phyloP scores from a whole-genome alignment of 768 basidiomycete species.

The Pleurotus giganteus region DNA sequence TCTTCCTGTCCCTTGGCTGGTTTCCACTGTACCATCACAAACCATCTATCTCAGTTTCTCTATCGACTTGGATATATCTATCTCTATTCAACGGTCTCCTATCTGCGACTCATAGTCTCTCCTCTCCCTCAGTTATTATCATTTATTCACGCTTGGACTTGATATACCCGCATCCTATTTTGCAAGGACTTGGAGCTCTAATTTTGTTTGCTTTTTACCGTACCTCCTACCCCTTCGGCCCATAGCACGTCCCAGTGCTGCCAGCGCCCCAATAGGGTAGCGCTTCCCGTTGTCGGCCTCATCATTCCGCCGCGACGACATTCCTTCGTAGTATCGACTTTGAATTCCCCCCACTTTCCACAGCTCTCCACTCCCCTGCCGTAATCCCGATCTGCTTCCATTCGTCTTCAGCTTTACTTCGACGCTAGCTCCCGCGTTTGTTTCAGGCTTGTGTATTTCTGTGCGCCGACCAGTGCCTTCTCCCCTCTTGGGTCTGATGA shows the following conservation, averaged over 20 bases:
- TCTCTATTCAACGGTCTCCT: not conserved
- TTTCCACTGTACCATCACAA: constrained; percentile 4
- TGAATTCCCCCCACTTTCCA: not conserved
- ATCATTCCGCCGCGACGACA: not conserved
- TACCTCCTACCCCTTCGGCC: not conserved
- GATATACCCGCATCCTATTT: constrained; percentile 2
- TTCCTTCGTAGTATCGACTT: not conserved
- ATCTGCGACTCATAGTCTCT: constrained; percentile 4
- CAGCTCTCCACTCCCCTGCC: not conserved
- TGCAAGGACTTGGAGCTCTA: not conserved
- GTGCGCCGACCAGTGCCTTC: not conserved
- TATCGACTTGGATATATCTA: not conserved
- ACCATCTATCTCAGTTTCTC: not conserved
- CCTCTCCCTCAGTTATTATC: constrained; percentile 8
- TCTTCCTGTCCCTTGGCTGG: not conserved
- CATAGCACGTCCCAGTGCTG: not conserved
- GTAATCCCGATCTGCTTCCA: not conserved
- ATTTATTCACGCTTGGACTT: constrained; percentile 9
- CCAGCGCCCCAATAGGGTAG: not conserved
- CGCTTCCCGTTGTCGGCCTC: not conserved
- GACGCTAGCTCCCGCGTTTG: constrained; percentile 7
- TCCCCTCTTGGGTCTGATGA: constrained; percentile 10
- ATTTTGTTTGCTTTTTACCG: not conserved
- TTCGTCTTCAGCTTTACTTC: not conserved
- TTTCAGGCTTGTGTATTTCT: not conserved